Conservation (phyloP, 2,329 filamentous ascomycete genomes). For the Epichloe typhina region DNA sequence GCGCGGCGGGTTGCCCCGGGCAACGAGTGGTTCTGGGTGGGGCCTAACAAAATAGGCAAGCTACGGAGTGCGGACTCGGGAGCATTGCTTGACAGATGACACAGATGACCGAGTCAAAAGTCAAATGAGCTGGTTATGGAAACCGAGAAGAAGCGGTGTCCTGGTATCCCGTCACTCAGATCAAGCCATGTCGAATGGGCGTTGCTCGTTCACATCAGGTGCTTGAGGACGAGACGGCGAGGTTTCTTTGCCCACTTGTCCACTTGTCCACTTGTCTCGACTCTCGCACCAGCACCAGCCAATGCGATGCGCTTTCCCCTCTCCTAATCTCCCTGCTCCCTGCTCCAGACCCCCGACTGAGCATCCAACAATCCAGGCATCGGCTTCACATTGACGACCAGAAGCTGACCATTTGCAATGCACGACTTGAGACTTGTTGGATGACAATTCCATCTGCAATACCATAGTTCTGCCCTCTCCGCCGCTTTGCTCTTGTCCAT, state of each 20-base stretch:
- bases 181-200: background rate
- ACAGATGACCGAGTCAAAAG: background rate
- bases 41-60: background rate
- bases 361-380: background rate
- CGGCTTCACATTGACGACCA: background rate
- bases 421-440: background rate
- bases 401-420: background rate
- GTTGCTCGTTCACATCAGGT: background rate
- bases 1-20: conserved; percentile 16
- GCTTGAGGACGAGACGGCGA: too few species aligned
- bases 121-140: background rate
- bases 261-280: background rate
- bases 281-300: too few species aligned
- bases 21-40: conserved; percentile 13
- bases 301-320: too few species aligned
- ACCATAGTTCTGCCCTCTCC: background rate
- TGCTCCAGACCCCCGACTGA: background rate
- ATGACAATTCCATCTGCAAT: background rate
- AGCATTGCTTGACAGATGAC: background rate
- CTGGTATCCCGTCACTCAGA: background rate
- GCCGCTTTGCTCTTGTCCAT: background rate
- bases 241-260: too few species aligned
- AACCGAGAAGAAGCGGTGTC: background rate
- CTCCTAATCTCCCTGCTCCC: background rate
- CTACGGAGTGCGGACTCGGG: too few species aligned